Evolutionary conservation across 495 filamentous ascomycete species (phyloP).

Genomic region (Hypoxylon intermedium): DNA sequence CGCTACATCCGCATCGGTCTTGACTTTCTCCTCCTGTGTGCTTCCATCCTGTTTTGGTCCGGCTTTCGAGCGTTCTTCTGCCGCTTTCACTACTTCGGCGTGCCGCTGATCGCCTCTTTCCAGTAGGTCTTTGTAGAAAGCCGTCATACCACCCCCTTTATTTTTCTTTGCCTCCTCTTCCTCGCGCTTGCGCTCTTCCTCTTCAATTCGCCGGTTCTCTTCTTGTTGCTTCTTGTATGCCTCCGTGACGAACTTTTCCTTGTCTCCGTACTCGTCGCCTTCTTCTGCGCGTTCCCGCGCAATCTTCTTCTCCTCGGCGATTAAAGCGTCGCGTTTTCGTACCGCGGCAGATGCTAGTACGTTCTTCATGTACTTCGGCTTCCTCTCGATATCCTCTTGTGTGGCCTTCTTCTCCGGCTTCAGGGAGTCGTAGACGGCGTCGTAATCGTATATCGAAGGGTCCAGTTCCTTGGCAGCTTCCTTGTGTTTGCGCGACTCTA

Average conservation of each 20-base stretch:
- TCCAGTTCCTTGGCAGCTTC: constrained; percentile 66
- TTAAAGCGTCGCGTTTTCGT: constrained; percentile 85
- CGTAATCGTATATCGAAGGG: constrained; percentile 78
- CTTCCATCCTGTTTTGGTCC: constrained; percentile 48
- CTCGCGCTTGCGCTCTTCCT: constrained; percentile 77
- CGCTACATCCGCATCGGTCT: constrained; percentile 74
- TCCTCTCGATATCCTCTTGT: constrained; percentile 55
- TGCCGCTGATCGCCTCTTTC: constrained; percentile 79
- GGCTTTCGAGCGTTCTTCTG: constrained; percentile 68
- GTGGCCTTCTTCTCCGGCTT: constrained; percentile 53
- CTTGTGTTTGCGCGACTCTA: constrained; percentile 62
- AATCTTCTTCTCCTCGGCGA: constrained; percentile 86
- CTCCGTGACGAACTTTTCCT: constrained; percentile 96
- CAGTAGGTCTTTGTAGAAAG: constrained; percentile 85
- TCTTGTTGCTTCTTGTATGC: constrained; percentile 94
- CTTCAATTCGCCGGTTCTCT: constrained; percentile 77
- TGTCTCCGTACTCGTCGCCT: constrained; percentile 92
- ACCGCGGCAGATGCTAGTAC: constrained; percentile 81
- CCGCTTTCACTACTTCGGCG: constrained; percentile 69
- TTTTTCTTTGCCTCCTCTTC: constrained; percentile 71
- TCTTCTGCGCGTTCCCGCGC: constrained; percentile 89
- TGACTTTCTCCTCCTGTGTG: constrained; percentile 56
- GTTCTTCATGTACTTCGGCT: constrained; percentile 83
- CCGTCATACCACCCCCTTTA: constrained; percentile 78
- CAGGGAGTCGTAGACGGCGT: constrained; percentile 72